Percentiles rank a stretch among this genome's conserved stretches.
These are phyloP conservation scores for Trichoderma parareesei DNA, from an alignment of 495 filamentous ascomycete species.

Conservation along the genomic window DNA sequence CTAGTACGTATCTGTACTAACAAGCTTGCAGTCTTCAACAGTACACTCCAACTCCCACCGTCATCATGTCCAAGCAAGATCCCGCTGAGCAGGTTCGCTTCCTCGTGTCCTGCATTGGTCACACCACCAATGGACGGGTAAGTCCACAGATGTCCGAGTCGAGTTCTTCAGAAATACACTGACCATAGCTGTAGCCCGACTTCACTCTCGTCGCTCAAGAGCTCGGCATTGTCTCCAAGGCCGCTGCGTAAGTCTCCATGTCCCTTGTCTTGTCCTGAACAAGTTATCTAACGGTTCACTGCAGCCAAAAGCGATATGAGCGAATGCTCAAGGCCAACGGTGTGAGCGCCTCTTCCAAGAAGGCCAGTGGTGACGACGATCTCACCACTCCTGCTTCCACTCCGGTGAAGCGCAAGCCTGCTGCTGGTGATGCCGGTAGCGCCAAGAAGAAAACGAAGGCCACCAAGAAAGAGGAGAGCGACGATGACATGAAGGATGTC, in stretches of 20 bases:
- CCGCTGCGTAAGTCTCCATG: conserved; percentile 54
- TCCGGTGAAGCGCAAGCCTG: conserved; percentile 3
- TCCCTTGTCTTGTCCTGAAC: background rate
- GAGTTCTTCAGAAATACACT: conserved; percentile 13
- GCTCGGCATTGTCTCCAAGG: conserved; percentile 52
- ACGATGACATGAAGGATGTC: conserved; percentile 21
- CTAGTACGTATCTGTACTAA: background rate
- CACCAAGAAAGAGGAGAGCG: conserved; percentile 29
- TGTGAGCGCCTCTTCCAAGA: conserved; percentile 24
- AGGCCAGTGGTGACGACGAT: background rate
- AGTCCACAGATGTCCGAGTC: conserved; percentile 11
- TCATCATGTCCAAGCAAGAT: conserved; percentile 37
- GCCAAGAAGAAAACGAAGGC: conserved; percentile 24
- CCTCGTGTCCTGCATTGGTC: conserved; percentile 54
- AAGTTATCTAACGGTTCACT: background rate
- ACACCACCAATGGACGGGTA: conserved; percentile 50
- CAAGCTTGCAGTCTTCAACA: background rate
- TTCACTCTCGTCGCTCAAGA: conserved; percentile 55
- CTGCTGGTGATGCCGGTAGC: conserved; percentile 9
- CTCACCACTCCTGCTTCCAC: background rate
- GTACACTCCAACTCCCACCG: conserved; percentile 16
- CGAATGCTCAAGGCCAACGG: conserved; percentile 52
- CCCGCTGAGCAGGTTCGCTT: conserved; percentile 53
- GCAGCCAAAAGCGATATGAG: conserved; percentile 57
- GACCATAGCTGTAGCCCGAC: conserved; percentile 40